Evolutionary conservation across 2,329 filamentous ascomycete genomes (phyloP), one percentile per base, ranked within the genome.

Genomic region (Magnaporthales sp.): DNA sequence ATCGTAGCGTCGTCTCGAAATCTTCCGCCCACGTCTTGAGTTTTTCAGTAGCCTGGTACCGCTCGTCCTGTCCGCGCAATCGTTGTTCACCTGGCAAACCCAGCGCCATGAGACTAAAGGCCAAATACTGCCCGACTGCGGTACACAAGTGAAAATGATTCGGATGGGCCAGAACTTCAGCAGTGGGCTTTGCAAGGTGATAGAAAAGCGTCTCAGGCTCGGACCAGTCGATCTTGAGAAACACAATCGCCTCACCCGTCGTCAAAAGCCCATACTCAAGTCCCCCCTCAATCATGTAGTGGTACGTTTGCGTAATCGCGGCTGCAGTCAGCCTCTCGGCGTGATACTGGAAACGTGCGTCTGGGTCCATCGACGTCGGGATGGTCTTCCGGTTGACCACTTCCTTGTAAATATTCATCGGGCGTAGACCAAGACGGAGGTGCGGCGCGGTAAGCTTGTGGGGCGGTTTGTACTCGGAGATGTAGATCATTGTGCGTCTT

Each of bases 241-340:
- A 82, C 31, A 82, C 76, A 62, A 77, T 77, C 2, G 76, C 74
- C 70, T 83, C 77, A 26, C 78, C 78, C 1, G 77, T 83, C 19
- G 74, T 76, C 51, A 84, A 66, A 29, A 76, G 73, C 13, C 81
- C 76, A 68, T 80, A 81, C 66, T 80, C 75, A 7, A 82, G 73
- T 0, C 82, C 78, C 15, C 72, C 73, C 64, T 79, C 70, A 11
- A 84, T 76, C 77, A 85, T 85, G 71, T 84, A 83, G 46, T 80
- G 76, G 69, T 80, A 84, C 0, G 76, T 78, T 71, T 84, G 78
- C 4, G 79, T 80, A 51, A 84, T 71, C 13, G 81, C 77, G 27
- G 80, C 77, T 9, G 77, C 75, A 0, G 78, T 73, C 5, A 80
- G 73, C 67, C 71, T 76, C 65, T 78, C 75, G 22, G 76, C 76